These are phyloP conservation scores for Sanguinoderma infundibulare DNA, from an alignment of 1,284 basidiomycete species.

Conservation along the genomic window DNA sequence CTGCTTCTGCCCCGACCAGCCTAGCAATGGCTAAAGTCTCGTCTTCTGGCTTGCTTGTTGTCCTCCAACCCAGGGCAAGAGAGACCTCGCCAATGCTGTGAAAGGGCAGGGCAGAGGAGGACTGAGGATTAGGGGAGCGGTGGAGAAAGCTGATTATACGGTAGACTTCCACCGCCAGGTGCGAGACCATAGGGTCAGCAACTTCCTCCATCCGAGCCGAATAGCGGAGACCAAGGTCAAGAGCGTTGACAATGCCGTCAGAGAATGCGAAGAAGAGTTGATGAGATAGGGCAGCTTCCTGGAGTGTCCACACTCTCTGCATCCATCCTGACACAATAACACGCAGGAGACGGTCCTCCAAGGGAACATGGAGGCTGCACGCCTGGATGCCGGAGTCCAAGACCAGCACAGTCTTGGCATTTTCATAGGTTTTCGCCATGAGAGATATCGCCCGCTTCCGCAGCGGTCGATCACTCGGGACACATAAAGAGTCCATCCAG, in stretches of 20 bases:
- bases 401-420: slow-evolving; percentile 9
- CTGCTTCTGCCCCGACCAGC: neutral
- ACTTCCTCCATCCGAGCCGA: too few species aligned
- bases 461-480: neutral
- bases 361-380: neutral
- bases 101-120: neutral
- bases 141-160: neutral
- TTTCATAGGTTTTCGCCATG: slow-evolving; percentile 7
- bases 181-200: too few species aligned
- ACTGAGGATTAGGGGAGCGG: neutral
- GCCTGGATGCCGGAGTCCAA: slow-evolving; percentile 3
- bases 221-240: too few species aligned
- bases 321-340: slow-evolving; percentile 13
- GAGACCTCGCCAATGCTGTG: too few species aligned
- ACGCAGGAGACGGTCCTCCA: slow-evolving; percentile 8
- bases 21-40: slow-evolving; percentile 8
- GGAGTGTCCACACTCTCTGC: slow-evolving; percentile 19
- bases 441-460: slow-evolving; percentile 11
- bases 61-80: too few species aligned
- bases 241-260: slow-evolving; percentile 1
- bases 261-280: slow-evolving; percentile 13
- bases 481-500: slow-evolving; percentile 15
- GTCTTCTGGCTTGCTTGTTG: too few species aligned
- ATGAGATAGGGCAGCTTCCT: slow-evolving; percentile 10
- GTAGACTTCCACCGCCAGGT: neutral